These are phyloP conservation scores for Abrus precatorius DNA, from an alignment of 306 rosid genomes.

Conservation along the genomic window DNA sequence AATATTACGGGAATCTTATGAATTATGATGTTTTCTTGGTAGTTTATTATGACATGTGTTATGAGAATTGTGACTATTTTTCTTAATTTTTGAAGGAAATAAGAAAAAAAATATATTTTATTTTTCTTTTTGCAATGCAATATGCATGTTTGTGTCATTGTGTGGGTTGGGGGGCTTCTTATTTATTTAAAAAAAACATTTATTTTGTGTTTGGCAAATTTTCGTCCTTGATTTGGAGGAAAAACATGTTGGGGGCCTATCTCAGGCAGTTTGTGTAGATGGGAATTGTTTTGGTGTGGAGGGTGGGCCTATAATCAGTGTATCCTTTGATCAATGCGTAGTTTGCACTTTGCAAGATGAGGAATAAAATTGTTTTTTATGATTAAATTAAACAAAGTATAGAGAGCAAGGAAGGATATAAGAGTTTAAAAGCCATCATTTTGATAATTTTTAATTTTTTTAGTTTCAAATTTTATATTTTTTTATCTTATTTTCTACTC, in stretches of 20 bases:
- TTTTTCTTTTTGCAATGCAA: neutral
- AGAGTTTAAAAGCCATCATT: no score
- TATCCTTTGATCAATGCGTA: neutral
- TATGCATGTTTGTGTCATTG: no score
- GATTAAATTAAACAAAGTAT: neutral
- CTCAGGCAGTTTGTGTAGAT: neutral
- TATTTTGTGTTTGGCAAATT: neutral
- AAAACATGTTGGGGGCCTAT: neutral
- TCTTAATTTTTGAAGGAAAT: neutral
- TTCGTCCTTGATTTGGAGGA: neutral
- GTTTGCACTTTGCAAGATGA: neutral
- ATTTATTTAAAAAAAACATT: neutral
- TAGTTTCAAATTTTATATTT: no score
- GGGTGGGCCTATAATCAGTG: neutral
- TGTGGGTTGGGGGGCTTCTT: neutral
- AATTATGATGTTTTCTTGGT: neutral
- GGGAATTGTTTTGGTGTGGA: neutral
- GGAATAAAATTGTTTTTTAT: neutral
- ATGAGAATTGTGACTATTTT: neutral
- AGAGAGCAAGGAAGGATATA: neutral
- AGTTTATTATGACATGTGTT: neutral
- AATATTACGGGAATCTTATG: constrained; percentile 35
- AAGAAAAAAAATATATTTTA: neutral
- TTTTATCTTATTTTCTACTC: no score
- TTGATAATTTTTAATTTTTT: no score